These are phyloP conservation scores for Cladorrhinum samala DNA, from an alignment of 495 filamentous ascomycete species.

Conservation along the genomic window DNA sequence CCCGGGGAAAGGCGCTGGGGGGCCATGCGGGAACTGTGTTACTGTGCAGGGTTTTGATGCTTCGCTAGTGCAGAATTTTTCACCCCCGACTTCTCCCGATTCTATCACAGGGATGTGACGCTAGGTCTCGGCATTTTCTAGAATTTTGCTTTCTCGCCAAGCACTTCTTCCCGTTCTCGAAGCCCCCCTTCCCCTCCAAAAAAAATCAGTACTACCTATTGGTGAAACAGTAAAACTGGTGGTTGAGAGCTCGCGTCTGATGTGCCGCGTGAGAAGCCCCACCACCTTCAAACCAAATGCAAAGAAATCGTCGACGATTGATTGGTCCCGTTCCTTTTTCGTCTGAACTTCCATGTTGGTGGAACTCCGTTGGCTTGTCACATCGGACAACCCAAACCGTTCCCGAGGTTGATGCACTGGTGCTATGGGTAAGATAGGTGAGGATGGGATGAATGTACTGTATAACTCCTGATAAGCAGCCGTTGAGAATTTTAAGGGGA, in stretches of 20 bases:
- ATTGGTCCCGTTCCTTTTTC: background rate
- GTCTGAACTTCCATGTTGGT: background rate
- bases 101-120: conserved; percentile 1
- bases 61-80: background rate
- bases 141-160: background rate
- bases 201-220: background rate
- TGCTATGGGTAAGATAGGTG: background rate
- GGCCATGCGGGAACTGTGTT: background rate
- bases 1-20: conserved; percentile 2
- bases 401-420: background rate
- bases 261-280: conserved; percentile 1
- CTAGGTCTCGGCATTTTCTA: background rate
- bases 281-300: conserved; percentile 4
- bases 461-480: too few relatives aligned
- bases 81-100: conserved; percentile 4
- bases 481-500: background rate
- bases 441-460: too few relatives aligned
- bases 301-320: background rate
- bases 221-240: conserved; percentile 1
- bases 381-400: background rate
- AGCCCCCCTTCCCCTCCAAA: background rate
- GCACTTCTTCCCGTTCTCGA: background rate
- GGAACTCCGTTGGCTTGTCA: background rate
- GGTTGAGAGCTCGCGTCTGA: conserved; percentile 4
- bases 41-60: background rate